phyloP scores from a whole-genome alignment of 495 filamentous ascomycete species.

The Lentithecium fluviatile region DNA sequence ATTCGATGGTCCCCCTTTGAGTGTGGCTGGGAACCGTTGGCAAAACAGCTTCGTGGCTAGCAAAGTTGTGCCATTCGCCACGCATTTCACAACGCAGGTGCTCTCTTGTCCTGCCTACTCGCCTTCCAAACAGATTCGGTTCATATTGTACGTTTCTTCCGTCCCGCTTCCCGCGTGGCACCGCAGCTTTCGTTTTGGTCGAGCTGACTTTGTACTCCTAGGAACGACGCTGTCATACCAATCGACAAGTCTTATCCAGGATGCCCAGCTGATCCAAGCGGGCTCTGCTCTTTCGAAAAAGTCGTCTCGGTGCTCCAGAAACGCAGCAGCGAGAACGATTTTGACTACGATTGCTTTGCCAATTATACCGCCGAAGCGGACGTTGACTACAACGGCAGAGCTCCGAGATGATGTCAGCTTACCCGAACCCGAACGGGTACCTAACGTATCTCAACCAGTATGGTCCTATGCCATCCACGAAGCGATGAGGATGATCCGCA shows the following conservation, averaged over 20 bases:
- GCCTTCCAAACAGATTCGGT: constrained; percentile 13
- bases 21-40: constrained; percentile 27
- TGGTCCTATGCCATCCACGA: no score
- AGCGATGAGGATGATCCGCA: no score
- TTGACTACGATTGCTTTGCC: constrained; percentile 12
- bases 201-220: not conserved
- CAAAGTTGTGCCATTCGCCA: constrained; percentile 33
- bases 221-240: constrained; percentile 8
- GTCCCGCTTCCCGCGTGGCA: not conserved
- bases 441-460: no score
- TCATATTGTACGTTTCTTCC: constrained; percentile 6
- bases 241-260: not conserved
- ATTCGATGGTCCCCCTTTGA: constrained; percentile 41
- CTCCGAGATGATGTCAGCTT: not conserved
- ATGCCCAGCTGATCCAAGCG: not conserved
- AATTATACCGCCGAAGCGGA: constrained; percentile 9
- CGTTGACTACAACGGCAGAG: constrained; percentile 9
- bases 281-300: constrained; percentile 8
- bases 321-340: constrained; percentile 11
- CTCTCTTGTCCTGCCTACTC: constrained; percentile 3
- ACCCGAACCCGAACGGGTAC: no score
- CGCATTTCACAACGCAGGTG: constrained; percentile 22
- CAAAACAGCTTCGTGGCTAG: constrained; percentile 42
- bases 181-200: not conserved
- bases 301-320: constrained; percentile 11